Evolutionary conservation across 805 yeast species (phyloP).

Genomic region (Candida coquimbonensis): DNA sequence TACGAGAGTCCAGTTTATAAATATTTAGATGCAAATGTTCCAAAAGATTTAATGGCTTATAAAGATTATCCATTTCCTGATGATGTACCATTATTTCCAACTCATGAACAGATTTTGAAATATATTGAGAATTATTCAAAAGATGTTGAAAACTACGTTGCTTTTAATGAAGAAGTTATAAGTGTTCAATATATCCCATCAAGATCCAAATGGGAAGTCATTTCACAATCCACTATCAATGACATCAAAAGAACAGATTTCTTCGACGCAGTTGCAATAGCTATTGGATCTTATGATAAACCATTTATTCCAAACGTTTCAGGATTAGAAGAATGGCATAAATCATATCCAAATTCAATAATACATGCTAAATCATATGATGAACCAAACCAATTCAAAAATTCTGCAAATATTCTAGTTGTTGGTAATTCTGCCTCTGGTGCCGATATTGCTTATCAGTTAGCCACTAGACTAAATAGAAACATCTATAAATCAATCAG

Average conservation of each 20-base stretch:
- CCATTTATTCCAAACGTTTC: constrained; percentile 52
- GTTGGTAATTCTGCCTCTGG: constrained; percentile 82
- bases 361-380: constrained; percentile 54
- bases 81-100: constrained; percentile 46
- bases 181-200: constrained; percentile 25
- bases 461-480: constrained; percentile 36
- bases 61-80: constrained; percentile 43
- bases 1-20: constrained; percentile 57
- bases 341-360: constrained; percentile 38
- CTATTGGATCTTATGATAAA: constrained; percentile 57
- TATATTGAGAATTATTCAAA: constrained; percentile 54
- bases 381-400: constrained; percentile 34
- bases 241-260: constrained; percentile 21
- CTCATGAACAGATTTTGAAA: constrained; percentile 49
- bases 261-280: constrained; percentile 57
- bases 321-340: constrained; percentile 46
- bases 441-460: constrained; percentile 60
- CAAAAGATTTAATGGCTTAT: constrained; percentile 60
- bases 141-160: constrained; percentile 33
- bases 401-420: constrained; percentile 41
- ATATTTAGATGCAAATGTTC: constrained; percentile 63
- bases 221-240: constrained; percentile 26
- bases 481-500: constrained; percentile 43
- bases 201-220: constrained; percentile 37
- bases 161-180: constrained; percentile 42